Evolutionary conservation across 1,284 basidiomycete genomes (phyloP), one percentile per base, ranked within the genome.

Genomic region (Microbotryum lychnidis-dioicae): DNA sequence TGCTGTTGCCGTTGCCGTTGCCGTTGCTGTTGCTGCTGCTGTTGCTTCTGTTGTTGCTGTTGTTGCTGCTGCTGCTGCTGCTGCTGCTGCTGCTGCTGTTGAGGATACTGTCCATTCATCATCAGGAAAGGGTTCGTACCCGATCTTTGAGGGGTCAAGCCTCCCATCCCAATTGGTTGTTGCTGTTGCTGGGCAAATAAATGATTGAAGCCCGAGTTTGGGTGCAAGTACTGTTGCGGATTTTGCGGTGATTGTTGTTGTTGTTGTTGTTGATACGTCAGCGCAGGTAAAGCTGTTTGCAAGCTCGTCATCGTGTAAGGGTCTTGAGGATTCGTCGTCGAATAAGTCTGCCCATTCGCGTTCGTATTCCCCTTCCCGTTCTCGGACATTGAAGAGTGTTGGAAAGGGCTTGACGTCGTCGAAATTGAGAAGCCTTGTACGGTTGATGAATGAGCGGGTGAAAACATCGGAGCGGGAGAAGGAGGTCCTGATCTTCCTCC

Each of bases 71-170:
- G 37, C 16, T 42, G 37, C 14, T 42, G 37, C 37, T 42, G 37
- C 4, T 25, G 25, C 25, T 42, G 37, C 14, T 42, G 37, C 37
- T 42, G 37, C 6, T 42, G 37, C 12, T 42, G 37, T 6, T 42
- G 37, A 16, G 12, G 14, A 42, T 42, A 42, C 37, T 42, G 37
- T 21, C 47, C 47, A 10, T 48, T n/a, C n/a, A 16, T 25, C 21
- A 25, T 50, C 47, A 50, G 48, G 37, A 57, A 57, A 2, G 56
- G 56, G 27, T 57, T 57, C 56, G 56, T 51, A 31, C 56, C 56
- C 49, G 56, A 52, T 16, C 45, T 16, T 23, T 57, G 56, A 25
- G 48, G 56, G 29, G 49, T 57, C 56, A 57, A n/a, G 6, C 27
- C 31, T 45, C 44, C 37, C 53, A 23, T n/a, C 20, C 47, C 47